These are phyloP conservation scores for Boletus eberwhitei DNA, from an alignment of 768 basidiomycete species.

Conservation along the genomic window DNA sequence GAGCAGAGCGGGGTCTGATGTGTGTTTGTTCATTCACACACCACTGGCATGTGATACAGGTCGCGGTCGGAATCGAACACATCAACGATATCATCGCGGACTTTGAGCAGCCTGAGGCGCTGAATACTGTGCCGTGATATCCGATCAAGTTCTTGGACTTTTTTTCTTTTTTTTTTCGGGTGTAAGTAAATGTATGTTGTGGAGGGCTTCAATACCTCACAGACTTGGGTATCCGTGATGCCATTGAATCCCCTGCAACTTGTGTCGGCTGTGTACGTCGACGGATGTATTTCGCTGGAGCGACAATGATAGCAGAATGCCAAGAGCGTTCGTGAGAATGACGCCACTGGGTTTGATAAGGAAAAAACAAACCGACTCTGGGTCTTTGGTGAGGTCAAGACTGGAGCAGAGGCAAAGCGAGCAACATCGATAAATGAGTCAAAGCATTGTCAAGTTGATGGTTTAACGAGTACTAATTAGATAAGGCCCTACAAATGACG, in stretches of 20 bases:
- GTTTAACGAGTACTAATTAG: too few species aligned
- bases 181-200: background rate
- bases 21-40: background rate
- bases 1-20: constrained; percentile 42
- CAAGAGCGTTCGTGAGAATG: background rate
- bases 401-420: too few species aligned
- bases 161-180: too few species aligned
- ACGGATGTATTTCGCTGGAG: background rate
- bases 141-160: background rate
- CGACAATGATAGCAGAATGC: background rate
- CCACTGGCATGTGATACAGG: constrained; percentile 20
- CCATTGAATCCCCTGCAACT: background rate
- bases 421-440: too few species aligned
- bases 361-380: too few species aligned
- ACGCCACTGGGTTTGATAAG: too few species aligned
- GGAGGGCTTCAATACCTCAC: background rate
- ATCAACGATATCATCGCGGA: constrained; percentile 47
- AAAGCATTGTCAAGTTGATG: too few species aligned
- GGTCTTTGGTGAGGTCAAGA: too few species aligned
- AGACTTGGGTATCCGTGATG: background rate
- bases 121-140: constrained; percentile 25
- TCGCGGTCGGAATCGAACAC: constrained; percentile 44
- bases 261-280: background rate
- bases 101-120: constrained; percentile 41
- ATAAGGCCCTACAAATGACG: too few species aligned